A percentile compares a stretch with the other conserved stretches of the same genome.
Conservation (phyloP, 2,329 filamentous ascomycete genomes). For the Exophiala viscosa region DNA sequence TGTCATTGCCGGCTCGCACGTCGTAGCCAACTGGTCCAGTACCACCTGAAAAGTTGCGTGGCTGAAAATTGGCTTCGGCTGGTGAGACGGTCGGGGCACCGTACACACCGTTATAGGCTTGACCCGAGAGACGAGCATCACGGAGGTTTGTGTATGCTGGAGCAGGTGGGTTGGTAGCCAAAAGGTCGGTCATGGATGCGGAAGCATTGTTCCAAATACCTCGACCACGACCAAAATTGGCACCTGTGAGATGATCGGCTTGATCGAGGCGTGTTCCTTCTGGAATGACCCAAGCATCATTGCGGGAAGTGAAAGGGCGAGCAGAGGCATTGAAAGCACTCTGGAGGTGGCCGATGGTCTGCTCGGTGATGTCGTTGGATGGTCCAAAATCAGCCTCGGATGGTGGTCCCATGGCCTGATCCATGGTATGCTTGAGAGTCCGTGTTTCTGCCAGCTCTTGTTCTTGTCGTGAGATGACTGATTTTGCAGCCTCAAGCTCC, state of each 20-base stretch:
- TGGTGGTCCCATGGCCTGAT: slow-evolving; percentile 54
- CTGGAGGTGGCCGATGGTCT: slow-evolving; percentile 49
- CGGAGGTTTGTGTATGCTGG: slow-evolving; percentile 16
- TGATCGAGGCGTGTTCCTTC: slow-evolving; percentile 46
- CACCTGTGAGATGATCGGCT: slow-evolving; percentile 41
- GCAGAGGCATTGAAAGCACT: slow-evolving; percentile 52
- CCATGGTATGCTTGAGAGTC: slow-evolving; percentile 59
- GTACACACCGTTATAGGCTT: slow-evolving; percentile 22
- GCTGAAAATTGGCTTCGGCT: slow-evolving; percentile 18
- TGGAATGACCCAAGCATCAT: slow-evolving; percentile 42
- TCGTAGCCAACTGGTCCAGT: slow-evolving; percentile 18
- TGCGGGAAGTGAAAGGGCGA: slow-evolving; percentile 39
- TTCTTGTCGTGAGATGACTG: slow-evolving; percentile 58
- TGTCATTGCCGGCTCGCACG: slow-evolving; percentile 15
- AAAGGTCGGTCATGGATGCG: slow-evolving; percentile 15
- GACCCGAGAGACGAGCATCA: slow-evolving; percentile 21
- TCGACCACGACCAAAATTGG: slow-evolving; percentile 37
- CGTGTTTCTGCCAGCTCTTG: slow-evolving; percentile 59
- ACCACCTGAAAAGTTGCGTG: slow-evolving; percentile 16
- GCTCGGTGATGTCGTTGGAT: slow-evolving; percentile 48
- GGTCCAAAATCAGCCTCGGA: slow-evolving; percentile 51
- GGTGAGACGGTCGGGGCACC: slow-evolving; percentile 19
- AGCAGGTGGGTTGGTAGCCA: slow-evolving; percentile 17
- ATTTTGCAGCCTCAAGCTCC: slow-evolving; percentile 55
- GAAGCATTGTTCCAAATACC: slow-evolving; percentile 32